These are phyloP conservation scores for Paramecium tetraurelia DNA, from an alignment of 73 alveolate species.

Conservation along the genomic window DNA sequence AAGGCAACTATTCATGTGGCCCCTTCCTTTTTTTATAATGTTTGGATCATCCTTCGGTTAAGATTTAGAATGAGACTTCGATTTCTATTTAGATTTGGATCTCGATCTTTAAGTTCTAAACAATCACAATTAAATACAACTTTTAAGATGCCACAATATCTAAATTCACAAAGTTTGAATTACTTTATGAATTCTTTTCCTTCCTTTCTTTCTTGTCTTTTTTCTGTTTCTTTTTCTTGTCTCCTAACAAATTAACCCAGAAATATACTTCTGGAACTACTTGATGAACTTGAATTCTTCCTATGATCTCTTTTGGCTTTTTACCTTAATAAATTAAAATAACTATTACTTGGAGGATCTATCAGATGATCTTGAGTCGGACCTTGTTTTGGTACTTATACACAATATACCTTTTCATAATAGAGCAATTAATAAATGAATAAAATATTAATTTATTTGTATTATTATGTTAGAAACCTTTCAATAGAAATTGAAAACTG, in stretches of 20 bases:
- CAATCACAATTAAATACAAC: not conserved
- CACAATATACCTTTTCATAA: slow-evolving; percentile 33
- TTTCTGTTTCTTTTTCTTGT: not conserved
- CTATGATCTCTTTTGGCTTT: slow-evolving; percentile 19
- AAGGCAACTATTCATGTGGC: not conserved
- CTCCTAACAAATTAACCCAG: not conserved
- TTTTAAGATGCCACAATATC: not conserved
- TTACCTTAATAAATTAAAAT: not conserved
- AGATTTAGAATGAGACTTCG: not conserved
- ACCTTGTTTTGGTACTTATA: slow-evolving; percentile 19
- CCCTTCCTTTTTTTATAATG: slow-evolving; percentile 36
- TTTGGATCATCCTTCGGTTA: not conserved
- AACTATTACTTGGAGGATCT: slow-evolving; percentile 24
- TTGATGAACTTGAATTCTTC: slow-evolving; percentile 16
- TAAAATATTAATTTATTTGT: not conserved
- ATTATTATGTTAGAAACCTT: not conserved
- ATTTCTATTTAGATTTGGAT: slow-evolving; percentile 4
- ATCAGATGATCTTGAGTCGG: slow-evolving; percentile 40
- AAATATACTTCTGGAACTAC: slow-evolving; percentile 11
- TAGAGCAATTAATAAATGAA: not conserved
- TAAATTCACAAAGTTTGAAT: slow-evolving; percentile 19
- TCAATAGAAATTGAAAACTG: not conserved
- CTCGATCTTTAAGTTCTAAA: not conserved
- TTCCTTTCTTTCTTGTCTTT: not conserved
- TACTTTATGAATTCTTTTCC: not conserved